A percentile compares a stretch with the other conserved stretches of the same genome.
Conservation (phyloP, 208 protist genomes). For the Crithidia expoeki region DNA sequence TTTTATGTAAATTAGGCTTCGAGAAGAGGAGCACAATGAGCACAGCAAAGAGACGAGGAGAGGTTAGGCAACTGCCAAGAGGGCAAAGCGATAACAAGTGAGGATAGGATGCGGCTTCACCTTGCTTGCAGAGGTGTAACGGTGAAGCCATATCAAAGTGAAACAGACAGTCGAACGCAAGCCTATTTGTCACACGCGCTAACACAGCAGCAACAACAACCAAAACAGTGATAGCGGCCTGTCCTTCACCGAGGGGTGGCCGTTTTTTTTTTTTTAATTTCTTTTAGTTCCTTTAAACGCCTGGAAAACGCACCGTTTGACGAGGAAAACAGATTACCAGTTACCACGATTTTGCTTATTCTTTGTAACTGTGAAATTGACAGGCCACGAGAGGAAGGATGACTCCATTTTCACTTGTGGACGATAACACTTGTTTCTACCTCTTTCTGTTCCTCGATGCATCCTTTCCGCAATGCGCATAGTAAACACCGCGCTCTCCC, state of each 20-base stretch:
- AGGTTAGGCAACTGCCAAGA: not conserved
- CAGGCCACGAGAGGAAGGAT: not conserved
- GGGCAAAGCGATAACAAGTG: not conserved
- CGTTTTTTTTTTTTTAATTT: too few species aligned
- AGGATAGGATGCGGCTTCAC: not conserved
- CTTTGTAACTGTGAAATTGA: not conserved
- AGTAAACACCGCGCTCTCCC: not conserved
- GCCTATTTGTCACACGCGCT: not conserved
- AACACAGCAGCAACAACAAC: not conserved
- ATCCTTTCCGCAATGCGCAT: not conserved
- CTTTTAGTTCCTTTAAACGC: too few species aligned
- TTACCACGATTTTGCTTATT: not conserved
- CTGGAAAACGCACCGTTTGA: too few species aligned
- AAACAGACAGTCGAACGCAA: not conserved
- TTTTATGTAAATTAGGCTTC: not conserved
- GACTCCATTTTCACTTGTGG: not conserved
- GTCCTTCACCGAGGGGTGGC: too few species aligned
- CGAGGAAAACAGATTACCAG: too few species aligned
- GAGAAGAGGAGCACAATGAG: not conserved
- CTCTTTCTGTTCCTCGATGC: not conserved
- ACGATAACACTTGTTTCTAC: not conserved
- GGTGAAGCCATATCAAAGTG: conserved; percentile 1
- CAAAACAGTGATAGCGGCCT: too few species aligned
- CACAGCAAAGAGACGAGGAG: not conserved
- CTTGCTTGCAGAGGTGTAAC: not conserved